Base-by-base conservation (phyloP, 805 yeast species). In the Debaryomyces castellii region DNA sequence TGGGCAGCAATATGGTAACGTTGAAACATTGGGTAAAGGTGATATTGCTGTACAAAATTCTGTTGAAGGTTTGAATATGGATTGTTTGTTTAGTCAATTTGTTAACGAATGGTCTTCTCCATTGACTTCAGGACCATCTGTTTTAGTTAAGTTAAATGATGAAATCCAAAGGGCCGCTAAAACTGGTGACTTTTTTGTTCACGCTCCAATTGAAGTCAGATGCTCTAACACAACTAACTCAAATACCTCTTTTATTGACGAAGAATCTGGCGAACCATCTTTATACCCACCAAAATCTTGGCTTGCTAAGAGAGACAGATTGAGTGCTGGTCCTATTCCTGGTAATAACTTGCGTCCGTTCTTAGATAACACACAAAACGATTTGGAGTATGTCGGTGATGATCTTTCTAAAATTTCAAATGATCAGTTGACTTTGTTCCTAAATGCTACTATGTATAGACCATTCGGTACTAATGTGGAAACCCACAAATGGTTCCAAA, bases 71-170 rank as follows among this genome's bases (percentile, higher is more conserved):
- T 80, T 92, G 58, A 89, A 88, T 64, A 89, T 92, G 96, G 98
- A 94, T 70, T 94, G 98, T 64, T 71, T 92, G 54, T 92, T 89
- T 65, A 83, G 90, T 37, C 99, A 92, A 66, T 91, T 83, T 67
- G 98, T 92, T 41, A 83, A 91, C 61, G 99, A 92, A 69, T 92
- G 98, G 98, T 90, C 94, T n/a, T 81, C 95, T 40, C 98, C 98
- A 17, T 69, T 92, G 59, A 76, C 69, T 20, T 78, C 81, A 51
- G 97, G 97, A 4, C 84, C 84, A 6, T 85, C 81, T 43, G 83
- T 86, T 16, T 74, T 91, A 51, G 60, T 66, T 36, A 73, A 83
- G n/a, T 72, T 92, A 48, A 78, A 82, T 47, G 76, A 76, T 25
- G 80, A 81, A 1, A 85, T 87, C 43, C 62, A 74, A 24, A 71